Evolutionary conservation across 192 early-diverging fungal genomes (phyloP).

Genomic region (Phlyctochytrium arcticum): DNA sequence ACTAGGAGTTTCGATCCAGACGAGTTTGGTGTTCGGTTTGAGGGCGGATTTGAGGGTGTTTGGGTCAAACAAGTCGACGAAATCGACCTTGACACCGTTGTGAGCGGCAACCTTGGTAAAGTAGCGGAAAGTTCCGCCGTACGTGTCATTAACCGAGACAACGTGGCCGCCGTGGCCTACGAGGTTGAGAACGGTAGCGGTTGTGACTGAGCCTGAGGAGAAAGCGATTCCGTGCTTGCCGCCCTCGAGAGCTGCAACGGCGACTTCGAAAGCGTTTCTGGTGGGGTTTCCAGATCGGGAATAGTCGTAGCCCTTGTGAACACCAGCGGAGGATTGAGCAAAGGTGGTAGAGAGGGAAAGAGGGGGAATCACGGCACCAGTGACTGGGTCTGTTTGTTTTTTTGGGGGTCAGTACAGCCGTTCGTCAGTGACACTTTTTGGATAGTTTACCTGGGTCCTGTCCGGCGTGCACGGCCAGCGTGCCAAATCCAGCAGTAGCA

Average conservation of each 20-base stretch:
- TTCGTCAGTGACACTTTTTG: background rate
- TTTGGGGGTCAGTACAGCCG: background rate
- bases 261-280: conserved; percentile 76
- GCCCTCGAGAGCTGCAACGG: conserved; percentile 88
- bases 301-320: conserved; percentile 91
- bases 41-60: conserved; percentile 63
- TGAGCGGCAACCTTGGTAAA: conserved; percentile 49
- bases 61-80: conserved; percentile 78
- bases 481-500: conserved; percentile 65
- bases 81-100: conserved; percentile 79
- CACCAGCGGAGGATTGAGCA: conserved; percentile 87
- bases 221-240: conserved; percentile 80
- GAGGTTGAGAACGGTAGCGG: conserved; percentile 83
- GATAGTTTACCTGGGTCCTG: conserved; percentile 56
- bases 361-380: conserved; percentile 97
- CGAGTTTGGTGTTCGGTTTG: conserved; percentile 76
- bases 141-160: conserved; percentile 90
- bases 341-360: conserved; percentile 96
- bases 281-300: conserved; percentile 97
- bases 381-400: conserved; percentile 63
- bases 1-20: conserved; percentile 86
- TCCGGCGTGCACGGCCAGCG: conserved; percentile 91
- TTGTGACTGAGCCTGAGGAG: conserved; percentile 52
- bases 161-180: conserved; percentile 80
- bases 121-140: conserved; percentile 71